Base-by-base conservation (phyloP, 176 grass and related monocot species). In the Oryza meyeriana region DNA sequence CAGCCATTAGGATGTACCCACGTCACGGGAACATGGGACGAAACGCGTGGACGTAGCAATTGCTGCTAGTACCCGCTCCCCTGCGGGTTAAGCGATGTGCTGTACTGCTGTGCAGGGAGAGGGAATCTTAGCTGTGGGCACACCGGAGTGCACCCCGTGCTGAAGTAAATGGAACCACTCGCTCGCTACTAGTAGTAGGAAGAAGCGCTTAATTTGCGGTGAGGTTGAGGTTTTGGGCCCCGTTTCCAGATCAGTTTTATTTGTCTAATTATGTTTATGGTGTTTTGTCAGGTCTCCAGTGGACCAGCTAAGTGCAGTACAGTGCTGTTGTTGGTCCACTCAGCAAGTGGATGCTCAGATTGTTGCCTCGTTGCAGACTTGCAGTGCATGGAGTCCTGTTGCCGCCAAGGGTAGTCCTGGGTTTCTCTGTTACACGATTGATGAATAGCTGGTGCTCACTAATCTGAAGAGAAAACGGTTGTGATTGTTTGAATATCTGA, bases 21-120 rank as follows among this genome's bases (percentile, higher is more conserved):
- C 36, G 79, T 71, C 5, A 0, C 0, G 3, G 0, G 0, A 0
- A 3, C 1, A 1, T 0, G 7, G 12, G 1, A 1, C 0, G 12
- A 4, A 0, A 4, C 0, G 36, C 1, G 81, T 83, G 71, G 4
- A 4, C n/a, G 29, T 74, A 64, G 59, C 57, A 50, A 50, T 50
- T 16, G 6, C 17, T 44, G 17, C 18, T 7, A 6, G 48, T 55
- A 55, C 50, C 50, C 4, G 50, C 20, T 55, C n/a, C 61, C 25
- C 66, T 29, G 40, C 1, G 35, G 10, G 50, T 6, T 38, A 12
- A 30, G n/a, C 32, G 22, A 8, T 24, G 62, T 31, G 62, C 12
- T 14, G 14, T 11, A 48, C 52, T 10, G 79, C 12, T 20, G 36
- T 70, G 79, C 20, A 31, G 11, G 24, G 24, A 8, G 34, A 31